A percentile compares a stretch with the other conserved stretches of the same genome.
Evolutionary conservation across 1,284 basidiomycete species (phyloP).

Genomic region (Gomphus sp.): DNA sequence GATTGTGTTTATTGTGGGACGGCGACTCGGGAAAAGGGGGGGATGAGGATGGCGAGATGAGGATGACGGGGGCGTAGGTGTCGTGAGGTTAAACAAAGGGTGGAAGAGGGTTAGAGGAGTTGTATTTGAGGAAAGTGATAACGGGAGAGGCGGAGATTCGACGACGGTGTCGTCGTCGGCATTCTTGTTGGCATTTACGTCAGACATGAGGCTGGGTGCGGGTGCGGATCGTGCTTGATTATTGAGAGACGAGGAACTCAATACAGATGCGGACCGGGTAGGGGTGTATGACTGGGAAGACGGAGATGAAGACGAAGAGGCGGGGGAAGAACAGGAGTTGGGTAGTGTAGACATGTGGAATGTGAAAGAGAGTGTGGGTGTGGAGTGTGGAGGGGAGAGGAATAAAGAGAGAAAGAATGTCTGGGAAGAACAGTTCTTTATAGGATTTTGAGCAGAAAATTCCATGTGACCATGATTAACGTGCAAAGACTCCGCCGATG

Average conservation of each 20-base stretch:
- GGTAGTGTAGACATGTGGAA: background rate
- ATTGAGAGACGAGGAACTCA: background rate
- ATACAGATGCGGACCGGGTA: background rate
- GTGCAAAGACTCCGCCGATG: background rate
- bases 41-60: background rate
- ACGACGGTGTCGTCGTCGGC: background rate
- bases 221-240: background rate
- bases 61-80: constrained; percentile 5
- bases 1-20: background rate
- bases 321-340: background rate
- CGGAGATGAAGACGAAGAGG: background rate
- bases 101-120: background rate
- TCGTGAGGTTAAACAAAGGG: constrained; percentile 3
- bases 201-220: background rate
- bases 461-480: background rate
- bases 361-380: background rate
- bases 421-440: background rate
- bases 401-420: background rate
- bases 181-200: background rate
- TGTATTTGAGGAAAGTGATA: background rate
- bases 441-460: background rate
- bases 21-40: background rate
- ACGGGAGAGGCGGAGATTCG: background rate
- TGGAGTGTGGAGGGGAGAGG: background rate
- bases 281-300: background rate